Base-by-base conservation (phyloP, 805 yeast species). In the Yarrowia hollandica region DNA sequence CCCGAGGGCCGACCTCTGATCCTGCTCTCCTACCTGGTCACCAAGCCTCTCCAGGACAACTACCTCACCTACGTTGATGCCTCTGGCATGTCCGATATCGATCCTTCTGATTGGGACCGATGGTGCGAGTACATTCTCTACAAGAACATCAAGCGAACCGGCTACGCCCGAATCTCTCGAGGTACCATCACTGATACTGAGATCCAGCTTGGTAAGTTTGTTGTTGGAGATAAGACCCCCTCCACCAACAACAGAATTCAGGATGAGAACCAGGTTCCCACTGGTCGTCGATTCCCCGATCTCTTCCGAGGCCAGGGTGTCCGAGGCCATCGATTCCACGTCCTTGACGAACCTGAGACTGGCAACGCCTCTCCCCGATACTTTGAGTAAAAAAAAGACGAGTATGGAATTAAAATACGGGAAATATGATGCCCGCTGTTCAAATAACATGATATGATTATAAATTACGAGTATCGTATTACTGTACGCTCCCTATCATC, bases 71-170 rank as follows among this genome's bases (percentile, higher is more conserved):
- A 90, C 72, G 97, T 91, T 16, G 87, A 86, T 52, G 72, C 76
- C 64, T 83, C 92, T 1, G 88, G 96, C 28, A 89, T 94, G 92
- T 82, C 85, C 67, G 99, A 94, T 71, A 90, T 94, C 63, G 99
- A 94, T 71, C 86, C 91, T 41, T 77, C 86, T 7, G 97, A 92
- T 70, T 88, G 91, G 84, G 99, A 94, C 69, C 83, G 99, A 75
- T 94, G 99, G 99, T 94, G 99, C 74, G 96, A 94, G 75, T 94
- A 94, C 74, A 90, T 94, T 63, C 75, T 94, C 64, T 94, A 86
- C 81, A 87, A 91, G 71, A 85, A 86, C 61, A 75, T 94, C 72
- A 85, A 83, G 70, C 86, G 96, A 72, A 83, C 86, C 0, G 98
- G 96, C 3, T 94, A 94, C 71, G 98, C 98, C 0, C 83, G 99